Evolutionary conservation across 1,139 yeast species (phyloP), one percentile per base, ranked within the genome.

Genomic region (Suhomyces guaymorum): DNA sequence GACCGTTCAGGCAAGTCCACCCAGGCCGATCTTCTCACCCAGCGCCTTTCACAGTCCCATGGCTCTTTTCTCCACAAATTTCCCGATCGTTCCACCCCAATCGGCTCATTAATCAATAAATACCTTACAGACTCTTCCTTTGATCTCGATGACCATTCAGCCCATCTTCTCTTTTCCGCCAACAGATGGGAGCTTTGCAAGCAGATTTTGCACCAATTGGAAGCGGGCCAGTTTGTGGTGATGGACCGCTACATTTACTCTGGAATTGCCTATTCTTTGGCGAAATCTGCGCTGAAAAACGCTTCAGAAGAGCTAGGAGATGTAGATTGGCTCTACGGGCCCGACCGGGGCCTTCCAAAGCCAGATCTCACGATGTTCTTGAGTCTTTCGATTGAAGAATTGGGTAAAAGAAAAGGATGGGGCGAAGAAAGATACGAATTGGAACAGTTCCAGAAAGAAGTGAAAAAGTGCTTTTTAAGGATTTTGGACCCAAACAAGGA

Each of bases 1-100:
- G 99, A 94, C 55, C 66, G 98, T 34, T 83, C 97, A 0, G 99
- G 99, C 0, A 94, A 94, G 56, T 79, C 96, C 1, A 89, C 97
- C 0, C 98, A 94, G 57, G 82, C 92, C 3, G 63, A 62, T 3
- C 49, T 62, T 4, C 62, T 87, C 4, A 52, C 64, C 1, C 53
- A 62, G 3, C 52, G 51, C 11, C 60, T 87, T 7, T 44, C 62
- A 7, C 28, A 17, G 13, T 13, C 33, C 19, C 40, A 37, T 15
- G 29, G 39, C 7, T 75, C 75, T 3, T 64, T 65, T 37, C 60
- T 84, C 29, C 49, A 85, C 43, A 88, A 87, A 56, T 92, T 90
- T 47, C 98, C 97, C 11, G 94, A 89, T 38, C 70, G 98, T 39
- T 67, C 83, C 2, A 94, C 98, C 0, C 70, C 73, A 5, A 82